Evolutionary conservation across 805 yeast species (phyloP), one percentile per base, ranked within the genome.

Genomic region (Wickerhamiella siamensis): DNA sequence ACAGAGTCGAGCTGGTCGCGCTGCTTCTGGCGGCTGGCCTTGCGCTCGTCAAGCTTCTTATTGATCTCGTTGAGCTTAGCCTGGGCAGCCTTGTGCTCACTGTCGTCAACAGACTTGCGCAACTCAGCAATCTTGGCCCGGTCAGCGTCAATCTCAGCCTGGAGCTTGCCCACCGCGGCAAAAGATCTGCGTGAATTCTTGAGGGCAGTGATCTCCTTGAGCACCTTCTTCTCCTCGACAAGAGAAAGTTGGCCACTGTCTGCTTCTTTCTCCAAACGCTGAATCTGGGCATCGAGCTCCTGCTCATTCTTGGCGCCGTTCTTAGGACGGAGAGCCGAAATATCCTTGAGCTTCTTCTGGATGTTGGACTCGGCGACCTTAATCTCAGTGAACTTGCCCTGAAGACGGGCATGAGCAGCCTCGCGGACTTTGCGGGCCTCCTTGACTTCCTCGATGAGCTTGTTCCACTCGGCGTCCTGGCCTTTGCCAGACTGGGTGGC

Each of bases 171-270:
- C 52, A 87, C 68, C 38, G 72, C 69, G 39, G 75, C 74, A 58
- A 83, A 82, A 60, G 79, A 87, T 61, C 79, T 80, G 57, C 78
- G 75, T 58, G 81, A 65, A 65, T 83, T 84, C 64, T 88, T 77
- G 61, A 91, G 73, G 36, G 77, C 62, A 40, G 84, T 72, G 70
- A 84, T 81, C 65, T 88, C 97, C 65, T 82, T 82, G 51, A 91
- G 75, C 50, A 70, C 64, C 57, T 77, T 72, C 67, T 83, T 79
- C 71, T 91, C 99, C 49, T 88, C 95, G 41, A 86, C 96, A 56
- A 91, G 75, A 53, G 83, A 74, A 59, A 91, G 69, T 36, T 70
- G 63, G 48, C 97, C 97, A 39, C 80, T 64, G 43, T 81, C 83
- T 47, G 91, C 78, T 51, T 71, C 67, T 34, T 70, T 71, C 59